Evolutionary conservation across 2,329 filamentous ascomycete species (phyloP).

Genomic region (Sphaerostilbella broomeana): DNA sequence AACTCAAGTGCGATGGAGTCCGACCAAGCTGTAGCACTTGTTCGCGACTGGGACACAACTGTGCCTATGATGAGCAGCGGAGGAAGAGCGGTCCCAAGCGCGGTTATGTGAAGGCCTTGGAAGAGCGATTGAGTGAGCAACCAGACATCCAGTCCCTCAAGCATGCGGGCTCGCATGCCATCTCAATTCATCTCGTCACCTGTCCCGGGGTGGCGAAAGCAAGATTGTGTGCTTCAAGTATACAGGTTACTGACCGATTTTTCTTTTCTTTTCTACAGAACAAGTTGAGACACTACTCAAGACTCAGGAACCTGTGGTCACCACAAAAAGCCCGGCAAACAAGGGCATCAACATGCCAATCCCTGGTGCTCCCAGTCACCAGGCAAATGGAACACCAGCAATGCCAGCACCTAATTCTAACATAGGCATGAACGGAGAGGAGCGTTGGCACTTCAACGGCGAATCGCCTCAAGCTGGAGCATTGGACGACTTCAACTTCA

Average conservation of each 20-base stretch:
- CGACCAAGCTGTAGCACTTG: constrained; percentile 86
- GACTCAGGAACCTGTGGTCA: constrained; percentile 49
- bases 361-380: constrained; percentile 20
- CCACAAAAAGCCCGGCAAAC: constrained; percentile 22
- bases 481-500: constrained; percentile 55
- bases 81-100: constrained; percentile 93
- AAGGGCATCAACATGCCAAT: constrained; percentile 26
- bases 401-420: constrained; percentile 36
- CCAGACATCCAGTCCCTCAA: not conserved
- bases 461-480: constrained; percentile 45
- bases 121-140: constrained; percentile 78
- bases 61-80: constrained; percentile 85
- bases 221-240: too few relatives aligned
- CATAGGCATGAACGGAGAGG: constrained; percentile 42
- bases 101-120: constrained; percentile 88
- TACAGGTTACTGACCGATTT: too few relatives aligned
- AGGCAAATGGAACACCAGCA: constrained; percentile 25
- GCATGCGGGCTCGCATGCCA: not conserved
- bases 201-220: not conserved
- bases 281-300: constrained; percentile 91
- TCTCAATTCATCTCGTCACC: not conserved
- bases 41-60: constrained; percentile 76
- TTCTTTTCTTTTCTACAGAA: constrained; percentile 45
- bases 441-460: constrained; percentile 50
- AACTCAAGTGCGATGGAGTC: constrained; percentile 80